Percentiles rank a stretch among this genome's conserved stretches.
Conservation (phyloP, 2,329 filamentous ascomycete species). For the Phyllosticta citriasiana region DNA sequence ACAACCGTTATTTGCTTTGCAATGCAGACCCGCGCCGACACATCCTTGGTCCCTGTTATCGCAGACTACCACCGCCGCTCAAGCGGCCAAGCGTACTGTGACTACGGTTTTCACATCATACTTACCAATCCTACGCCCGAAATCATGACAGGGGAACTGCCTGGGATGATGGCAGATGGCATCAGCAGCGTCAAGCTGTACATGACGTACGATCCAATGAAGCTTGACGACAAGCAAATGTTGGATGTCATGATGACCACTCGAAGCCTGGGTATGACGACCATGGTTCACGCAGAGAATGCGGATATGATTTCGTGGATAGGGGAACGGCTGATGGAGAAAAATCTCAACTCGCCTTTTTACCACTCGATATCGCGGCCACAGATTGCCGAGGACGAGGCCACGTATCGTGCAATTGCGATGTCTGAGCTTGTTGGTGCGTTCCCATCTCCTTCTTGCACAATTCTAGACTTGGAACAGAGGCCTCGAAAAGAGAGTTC, state of each 20-base stretch:
- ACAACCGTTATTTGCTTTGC: conserved; percentile 52
- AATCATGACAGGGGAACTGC: conserved; percentile 34
- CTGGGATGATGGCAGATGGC: conserved; percentile 31
- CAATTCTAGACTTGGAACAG: too few species aligned
- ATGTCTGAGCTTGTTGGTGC: conserved; percentile 35
- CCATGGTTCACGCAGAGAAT: conserved; percentile 42
- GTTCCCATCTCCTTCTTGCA: not conserved
- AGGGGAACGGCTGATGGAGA: conserved; percentile 31
- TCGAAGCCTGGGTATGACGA: conserved; percentile 36
- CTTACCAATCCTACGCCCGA: conserved; percentile 35
- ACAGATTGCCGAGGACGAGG: conserved; percentile 24
- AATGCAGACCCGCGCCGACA: conserved; percentile 39
- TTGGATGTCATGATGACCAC: conserved; percentile 41
- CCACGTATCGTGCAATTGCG: conserved; percentile 41
- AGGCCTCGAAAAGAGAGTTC: too few species aligned
- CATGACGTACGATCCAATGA: conserved; percentile 43
- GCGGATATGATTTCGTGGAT: conserved; percentile 41
- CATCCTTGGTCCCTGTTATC: conserved; percentile 37
- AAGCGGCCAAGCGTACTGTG: conserved; percentile 39
- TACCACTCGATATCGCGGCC: conserved; percentile 31
- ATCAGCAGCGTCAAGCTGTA: conserved; percentile 43
- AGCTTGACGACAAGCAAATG: conserved; percentile 35
- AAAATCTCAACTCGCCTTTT: conserved; percentile 30
- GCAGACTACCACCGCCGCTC: conserved; percentile 39
- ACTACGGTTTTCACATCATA: conserved; percentile 48